phyloP scores from a whole-genome alignment of 2,329 filamentous ascomycete species.

The Spiromastix sp. region DNA sequence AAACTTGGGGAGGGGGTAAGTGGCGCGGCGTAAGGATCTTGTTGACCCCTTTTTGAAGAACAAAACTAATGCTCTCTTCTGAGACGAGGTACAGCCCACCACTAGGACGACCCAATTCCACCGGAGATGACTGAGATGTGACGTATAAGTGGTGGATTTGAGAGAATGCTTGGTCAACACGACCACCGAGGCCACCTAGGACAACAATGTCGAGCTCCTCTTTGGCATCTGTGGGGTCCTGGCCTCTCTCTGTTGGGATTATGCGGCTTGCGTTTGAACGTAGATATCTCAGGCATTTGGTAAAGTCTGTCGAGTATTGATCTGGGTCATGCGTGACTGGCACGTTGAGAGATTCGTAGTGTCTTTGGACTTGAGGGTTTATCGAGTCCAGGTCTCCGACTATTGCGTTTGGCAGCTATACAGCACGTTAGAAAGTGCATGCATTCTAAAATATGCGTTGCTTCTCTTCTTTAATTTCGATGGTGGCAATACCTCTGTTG shows the following conservation, averaged over 20 bases:
- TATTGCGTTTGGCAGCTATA: conserved; percentile 55
- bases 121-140: conserved; percentile 6
- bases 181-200: conserved; percentile 75
- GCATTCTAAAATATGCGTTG: too few relatives aligned
- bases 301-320: conserved; percentile 85
- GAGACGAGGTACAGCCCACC: conserved; percentile 70
- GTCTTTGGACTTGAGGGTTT: conserved; percentile 47
- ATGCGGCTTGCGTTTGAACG: conserved; percentile 26
- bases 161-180: conserved; percentile 85
- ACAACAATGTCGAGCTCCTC: conserved; percentile 56
- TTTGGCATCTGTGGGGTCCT: conserved; percentile 6
- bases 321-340: conserved; percentile 61
- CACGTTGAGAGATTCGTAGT: conserved; percentile 54
- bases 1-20: conserved; percentile 6
- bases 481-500: conserved; percentile 19
- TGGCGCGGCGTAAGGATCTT: conserved; percentile 51
- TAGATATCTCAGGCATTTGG: conserved; percentile 62
- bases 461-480: too few relatives aligned
- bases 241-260: conserved; percentile 8
- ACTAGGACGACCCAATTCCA: conserved; percentile 1
- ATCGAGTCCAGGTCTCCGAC: conserved; percentile 90
- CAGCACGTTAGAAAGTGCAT: not conserved
- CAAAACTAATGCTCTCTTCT: conserved; percentile 68
- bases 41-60: conserved; percentile 62
- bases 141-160: conserved; percentile 74